These are phyloP conservation scores for Pyrenophora teres DNA, from an alignment of 2,329 filamentous ascomycete genomes.

Conservation along the genomic window DNA sequence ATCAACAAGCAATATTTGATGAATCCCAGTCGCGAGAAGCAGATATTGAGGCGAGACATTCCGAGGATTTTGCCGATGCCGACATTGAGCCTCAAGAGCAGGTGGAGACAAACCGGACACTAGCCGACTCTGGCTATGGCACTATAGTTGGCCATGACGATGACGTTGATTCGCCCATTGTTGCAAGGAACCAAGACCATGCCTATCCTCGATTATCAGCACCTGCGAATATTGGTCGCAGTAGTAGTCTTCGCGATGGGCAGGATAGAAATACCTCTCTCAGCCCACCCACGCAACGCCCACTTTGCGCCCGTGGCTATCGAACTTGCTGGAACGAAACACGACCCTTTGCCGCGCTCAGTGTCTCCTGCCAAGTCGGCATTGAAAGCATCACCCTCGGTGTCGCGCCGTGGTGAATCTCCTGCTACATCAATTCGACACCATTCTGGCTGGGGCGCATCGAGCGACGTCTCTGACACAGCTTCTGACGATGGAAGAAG, in stretches of 20 bases:
- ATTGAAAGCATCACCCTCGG: slow-evolving; percentile 67
- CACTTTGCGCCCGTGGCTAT: slow-evolving; percentile 67
- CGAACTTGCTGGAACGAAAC: slow-evolving; percentile 59
- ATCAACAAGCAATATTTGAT: slow-evolving; percentile 4
- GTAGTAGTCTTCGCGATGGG: slow-evolving; percentile 26
- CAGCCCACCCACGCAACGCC: slow-evolving; percentile 69
- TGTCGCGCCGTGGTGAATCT: slow-evolving; percentile 51
- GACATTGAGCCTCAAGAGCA: slow-evolving; percentile 35
- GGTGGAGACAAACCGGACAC: slow-evolving; percentile 24
- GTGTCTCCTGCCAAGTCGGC: slow-evolving; percentile 79
- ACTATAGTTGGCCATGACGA: slow-evolving; percentile 11
- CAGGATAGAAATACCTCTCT: slow-evolving; percentile 48
- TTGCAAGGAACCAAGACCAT: slow-evolving; percentile 33
- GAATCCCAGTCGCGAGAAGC: slow-evolving; percentile 3
- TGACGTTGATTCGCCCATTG: slow-evolving; percentile 23
- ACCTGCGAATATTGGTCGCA: slow-evolving; percentile 10
- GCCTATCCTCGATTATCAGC: slow-evolving; percentile 31
- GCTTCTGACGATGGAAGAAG: slow-evolving; percentile 52
- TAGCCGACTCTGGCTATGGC: slow-evolving; percentile 19
- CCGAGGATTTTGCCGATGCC: slow-evolving; percentile 54
- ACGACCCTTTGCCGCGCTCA: slow-evolving; percentile 72
- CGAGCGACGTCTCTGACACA: slow-evolving; percentile 62
- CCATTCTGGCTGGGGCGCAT: slow-evolving; percentile 50
- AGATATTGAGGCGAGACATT: slow-evolving; percentile 18
- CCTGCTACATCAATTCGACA: slow-evolving; percentile 58